Conservation (phyloP, 1,284 basidiomycete genomes). For the Microbotryomycetes sp. region DNA sequence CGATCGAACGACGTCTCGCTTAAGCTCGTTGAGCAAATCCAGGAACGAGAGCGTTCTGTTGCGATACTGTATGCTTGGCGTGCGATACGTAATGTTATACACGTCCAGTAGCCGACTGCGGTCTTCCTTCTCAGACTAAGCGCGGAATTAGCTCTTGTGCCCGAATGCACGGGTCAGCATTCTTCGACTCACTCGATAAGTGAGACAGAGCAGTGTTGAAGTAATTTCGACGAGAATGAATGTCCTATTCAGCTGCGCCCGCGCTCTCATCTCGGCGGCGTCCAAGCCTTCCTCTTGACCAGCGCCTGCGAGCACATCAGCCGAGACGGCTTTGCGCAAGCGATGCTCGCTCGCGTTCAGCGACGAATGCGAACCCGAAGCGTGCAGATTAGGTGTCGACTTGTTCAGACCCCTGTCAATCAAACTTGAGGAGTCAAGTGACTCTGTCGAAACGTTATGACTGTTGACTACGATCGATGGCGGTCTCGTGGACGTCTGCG, state of each 20-base stretch:
- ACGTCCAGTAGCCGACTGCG: slow-evolving; percentile 46
- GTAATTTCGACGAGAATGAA: slow-evolving; percentile 74
- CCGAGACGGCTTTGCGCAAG: slow-evolving; percentile 14
- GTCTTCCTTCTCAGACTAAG: slow-evolving; percentile 44
- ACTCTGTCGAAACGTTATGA: slow-evolving; percentile 18
- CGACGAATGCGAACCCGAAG: slow-evolving; percentile 9
- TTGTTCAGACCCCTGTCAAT: neutral
- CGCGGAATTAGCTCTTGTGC: slow-evolving; percentile 32
- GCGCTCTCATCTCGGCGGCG: slow-evolving; percentile 43
- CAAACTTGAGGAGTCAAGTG: slow-evolving; percentile 2
- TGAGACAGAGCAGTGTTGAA: slow-evolving; percentile 48
- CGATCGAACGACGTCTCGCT: slow-evolving; percentile 45
- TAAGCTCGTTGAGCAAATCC: slow-evolving; percentile 71
- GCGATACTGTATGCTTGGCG: slow-evolving; percentile 60
- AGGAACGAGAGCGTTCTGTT: slow-evolving; percentile 84
- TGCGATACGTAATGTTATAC: slow-evolving; percentile 49
- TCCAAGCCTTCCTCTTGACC: slow-evolving; percentile 33
- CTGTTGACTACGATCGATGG: neutral
- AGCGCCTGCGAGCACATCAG: slow-evolving; percentile 8
- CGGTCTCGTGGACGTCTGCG: neutral
- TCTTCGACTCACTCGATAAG: slow-evolving; percentile 46
- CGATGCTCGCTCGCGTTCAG: slow-evolving; percentile 17
- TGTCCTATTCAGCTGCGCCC: slow-evolving; percentile 50
- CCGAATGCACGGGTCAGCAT: too few species aligned
- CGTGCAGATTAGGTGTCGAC: neutral